Evolutionary conservation across 345 rosid genomes (phyloP).

Genomic region (Erodium maritimum): DNA sequence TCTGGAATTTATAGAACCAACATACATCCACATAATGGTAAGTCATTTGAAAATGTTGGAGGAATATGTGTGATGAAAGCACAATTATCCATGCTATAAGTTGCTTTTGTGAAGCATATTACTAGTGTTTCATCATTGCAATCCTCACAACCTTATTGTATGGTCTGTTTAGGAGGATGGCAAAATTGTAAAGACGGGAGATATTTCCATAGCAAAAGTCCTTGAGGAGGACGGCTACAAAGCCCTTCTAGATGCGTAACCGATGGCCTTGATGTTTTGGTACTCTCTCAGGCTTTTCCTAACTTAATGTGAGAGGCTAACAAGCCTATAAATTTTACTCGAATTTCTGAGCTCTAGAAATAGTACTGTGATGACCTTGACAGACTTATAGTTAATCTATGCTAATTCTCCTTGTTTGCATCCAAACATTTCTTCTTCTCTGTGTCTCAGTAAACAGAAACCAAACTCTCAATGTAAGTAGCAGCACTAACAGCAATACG

Average conservation of each 20-base stretch:
- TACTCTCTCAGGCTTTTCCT: neutral
- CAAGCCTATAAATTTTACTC: no score
- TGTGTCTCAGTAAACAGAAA: neutral
- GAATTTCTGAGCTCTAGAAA: no score
- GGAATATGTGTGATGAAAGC: neutral
- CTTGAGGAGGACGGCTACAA: conserved; percentile 84
- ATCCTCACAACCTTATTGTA: neutral
- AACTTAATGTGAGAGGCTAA: no score
- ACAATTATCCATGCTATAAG: no score
- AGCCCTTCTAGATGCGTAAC: conserved; percentile 38
- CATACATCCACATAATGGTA: conserved; percentile 79
- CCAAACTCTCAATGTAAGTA: neutral
- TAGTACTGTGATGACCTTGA: no score
- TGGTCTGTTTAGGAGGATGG: conserved; percentile 52
- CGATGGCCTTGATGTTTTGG: neutral
- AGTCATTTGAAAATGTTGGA: conserved; percentile 12
- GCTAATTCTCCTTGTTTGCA: no score
- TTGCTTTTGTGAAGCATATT: no score
- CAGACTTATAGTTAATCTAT: no score
- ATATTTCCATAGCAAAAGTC: conserved; percentile 48
- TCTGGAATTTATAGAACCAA: conserved; percentile 66
- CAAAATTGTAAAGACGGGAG: conserved; percentile 78
- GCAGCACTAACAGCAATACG: neutral
- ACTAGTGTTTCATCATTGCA: neutral
- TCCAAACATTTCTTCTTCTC: no score